These are phyloP conservation scores for Phialocephala sp. DNA, from an alignment of 2,329 filamentous ascomycete genomes.

Conservation along the genomic window DNA sequence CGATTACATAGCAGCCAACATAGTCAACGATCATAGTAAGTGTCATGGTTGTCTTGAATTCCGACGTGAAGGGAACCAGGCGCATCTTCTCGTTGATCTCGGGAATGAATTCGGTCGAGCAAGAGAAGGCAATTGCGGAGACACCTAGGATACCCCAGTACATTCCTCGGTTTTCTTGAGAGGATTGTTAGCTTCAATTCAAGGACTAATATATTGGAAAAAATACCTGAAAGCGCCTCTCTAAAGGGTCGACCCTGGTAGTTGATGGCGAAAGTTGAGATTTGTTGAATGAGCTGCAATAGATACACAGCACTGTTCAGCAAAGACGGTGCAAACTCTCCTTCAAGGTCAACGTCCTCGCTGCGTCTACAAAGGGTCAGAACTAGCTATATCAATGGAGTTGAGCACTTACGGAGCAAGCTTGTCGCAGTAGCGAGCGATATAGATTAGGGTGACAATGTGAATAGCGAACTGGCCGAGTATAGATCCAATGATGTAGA, in stretches of 20 bases:
- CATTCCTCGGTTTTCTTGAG: constrained; percentile 80
- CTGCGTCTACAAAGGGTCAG: constrained; percentile 50
- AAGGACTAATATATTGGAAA: constrained; percentile 44
- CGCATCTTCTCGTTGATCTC: constrained; percentile 94
- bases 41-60: constrained; percentile 90
- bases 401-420: constrained; percentile 75
- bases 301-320: constrained; percentile 98
- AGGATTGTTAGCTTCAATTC: background rate
- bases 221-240: constrained; percentile 72
- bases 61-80: constrained; percentile 84
- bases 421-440: constrained; percentile 84
- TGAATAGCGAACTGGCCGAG: constrained; percentile 97
- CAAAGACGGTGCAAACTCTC: constrained; percentile 90
- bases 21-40: constrained; percentile 87
- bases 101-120: constrained; percentile 92
- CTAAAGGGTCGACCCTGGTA: constrained; percentile 98
- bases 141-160: constrained; percentile 95
- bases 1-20: constrained; percentile 82
- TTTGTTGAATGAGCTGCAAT: constrained; percentile 96
- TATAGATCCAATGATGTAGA: constrained; percentile 97
- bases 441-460: constrained; percentile 91
- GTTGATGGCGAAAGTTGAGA: constrained; percentile 98
- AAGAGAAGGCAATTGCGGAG: constrained; percentile 88
- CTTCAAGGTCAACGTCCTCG: constrained; percentile 82
- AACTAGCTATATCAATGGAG: constrained; percentile 28